Evolutionary conservation across 2,329 filamentous ascomycete genomes (phyloP).

Genomic region (Apiospora pterosperma): DNA sequence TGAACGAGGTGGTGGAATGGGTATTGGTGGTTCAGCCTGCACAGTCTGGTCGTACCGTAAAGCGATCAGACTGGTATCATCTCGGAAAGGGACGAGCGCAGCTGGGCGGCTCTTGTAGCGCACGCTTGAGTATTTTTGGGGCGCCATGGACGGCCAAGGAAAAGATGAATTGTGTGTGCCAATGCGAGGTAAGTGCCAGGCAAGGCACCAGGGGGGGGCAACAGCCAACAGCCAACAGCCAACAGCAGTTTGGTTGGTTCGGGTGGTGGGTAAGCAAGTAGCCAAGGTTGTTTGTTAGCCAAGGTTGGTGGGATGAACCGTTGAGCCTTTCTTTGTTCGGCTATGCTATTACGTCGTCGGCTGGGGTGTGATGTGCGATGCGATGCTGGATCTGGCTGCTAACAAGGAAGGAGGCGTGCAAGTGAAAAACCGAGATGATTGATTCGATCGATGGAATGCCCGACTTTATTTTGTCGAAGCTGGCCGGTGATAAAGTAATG

Average conservation of each 20-base stretch:
- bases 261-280: not conserved
- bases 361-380: not conserved
- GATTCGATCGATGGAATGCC: not conserved
- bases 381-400: not conserved
- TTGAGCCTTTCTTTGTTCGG: not conserved
- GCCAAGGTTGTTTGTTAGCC: not conserved
- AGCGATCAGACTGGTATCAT: slow-evolving; percentile 49
- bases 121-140: slow-evolving; percentile 39
- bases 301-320: slow-evolving; percentile 1
- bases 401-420: not conserved
- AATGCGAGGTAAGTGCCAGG: not conserved
- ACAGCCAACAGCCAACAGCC: not conserved
- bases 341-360: not conserved
- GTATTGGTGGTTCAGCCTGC: slow-evolving; percentile 55
- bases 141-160: slow-evolving; percentile 24
- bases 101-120: slow-evolving; percentile 38
- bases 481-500: not conserved
- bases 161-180: not conserved
- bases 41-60: slow-evolving; percentile 60
- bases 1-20: slow-evolving; percentile 42
- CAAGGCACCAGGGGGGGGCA: not conserved
- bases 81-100: slow-evolving; percentile 38
- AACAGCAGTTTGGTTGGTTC: not conserved
- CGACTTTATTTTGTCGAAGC: not conserved
- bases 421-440: not conserved